These are phyloP conservation scores for Kentomonas sorsogonicus DNA, from an alignment of 208 protist genomes.

Conservation along the genomic window DNA sequence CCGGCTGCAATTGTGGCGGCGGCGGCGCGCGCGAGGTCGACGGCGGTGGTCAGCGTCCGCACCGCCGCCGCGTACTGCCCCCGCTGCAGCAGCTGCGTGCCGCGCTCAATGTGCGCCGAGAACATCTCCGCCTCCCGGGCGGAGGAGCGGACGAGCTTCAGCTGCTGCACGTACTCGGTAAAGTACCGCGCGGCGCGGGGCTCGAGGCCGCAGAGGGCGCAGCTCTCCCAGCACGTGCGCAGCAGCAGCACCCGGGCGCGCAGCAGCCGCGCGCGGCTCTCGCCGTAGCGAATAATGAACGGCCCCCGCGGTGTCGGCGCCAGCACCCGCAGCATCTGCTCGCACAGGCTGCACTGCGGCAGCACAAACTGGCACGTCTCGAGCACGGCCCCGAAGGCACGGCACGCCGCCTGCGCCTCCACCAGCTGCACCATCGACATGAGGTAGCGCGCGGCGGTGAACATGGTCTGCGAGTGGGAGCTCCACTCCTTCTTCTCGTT, in stretches of 20 bases:
- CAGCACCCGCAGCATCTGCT: constrained; percentile 63
- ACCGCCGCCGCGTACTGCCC: constrained; percentile 46
- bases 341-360: constrained; percentile 64
- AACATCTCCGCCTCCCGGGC: constrained; percentile 47
- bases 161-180: constrained; percentile 41
- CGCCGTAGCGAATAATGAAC: constrained; percentile 63
- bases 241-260: constrained; percentile 42
- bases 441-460: constrained; percentile 63
- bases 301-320: constrained; percentile 28
- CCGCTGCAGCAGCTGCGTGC: constrained; percentile 62
- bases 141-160: constrained; percentile 35
- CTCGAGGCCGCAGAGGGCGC: no score
- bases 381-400: constrained; percentile 48
- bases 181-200: constrained; percentile 63
- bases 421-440: constrained; percentile 77
- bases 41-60: constrained; percentile 40
- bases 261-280: constrained; percentile 50
- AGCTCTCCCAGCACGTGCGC: constrained; percentile 66
- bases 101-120: constrained; percentile 65
- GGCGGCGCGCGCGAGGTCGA: constrained; percentile 30
- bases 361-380: constrained; percentile 76
- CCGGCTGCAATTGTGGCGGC: no score
- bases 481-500: constrained; percentile 70
- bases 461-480: constrained; percentile 36
- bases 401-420: constrained; percentile 56